Percentiles rank a stretch among this genome's conserved stretches.
Evolutionary conservation across 164 flowering plant genomes (phyloP).

Genomic region (Warburgia ugandensis): DNA sequence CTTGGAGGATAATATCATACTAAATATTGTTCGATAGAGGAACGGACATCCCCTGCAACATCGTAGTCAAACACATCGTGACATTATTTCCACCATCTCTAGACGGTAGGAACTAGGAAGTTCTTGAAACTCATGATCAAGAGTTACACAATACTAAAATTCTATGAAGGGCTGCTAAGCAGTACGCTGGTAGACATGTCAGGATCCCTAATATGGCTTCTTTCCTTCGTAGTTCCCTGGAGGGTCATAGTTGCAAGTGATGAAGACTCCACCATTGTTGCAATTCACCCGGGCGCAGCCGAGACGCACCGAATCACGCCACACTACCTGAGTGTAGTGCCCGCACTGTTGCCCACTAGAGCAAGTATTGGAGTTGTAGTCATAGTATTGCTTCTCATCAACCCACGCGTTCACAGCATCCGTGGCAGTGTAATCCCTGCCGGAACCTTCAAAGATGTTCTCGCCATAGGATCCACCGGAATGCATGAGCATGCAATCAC

Average conservation of each 20-base stretch:
- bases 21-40: too few species aligned
- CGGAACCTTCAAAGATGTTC: conserved; percentile 13
- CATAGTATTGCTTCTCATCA: background rate
- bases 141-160: too few species aligned
- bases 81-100: too few species aligned
- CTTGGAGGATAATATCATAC: too few species aligned
- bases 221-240: background rate
- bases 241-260: conserved; percentile 13
- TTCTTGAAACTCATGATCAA: too few species aligned
- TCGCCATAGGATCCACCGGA: conserved; percentile 33
- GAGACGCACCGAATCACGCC: conserved; percentile 30
- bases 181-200: too few species aligned
- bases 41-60: too few species aligned
- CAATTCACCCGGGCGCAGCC: conserved; percentile 43
- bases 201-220: too few species aligned
- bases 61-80: too few species aligned
- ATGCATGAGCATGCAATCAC: conserved; percentile 28
- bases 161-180: too few species aligned
- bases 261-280: conserved; percentile 17
- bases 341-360: conserved; percentile 27
- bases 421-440: conserved; percentile 7
- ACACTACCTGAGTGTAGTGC: conserved; percentile 50
- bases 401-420: conserved; percentile 11
- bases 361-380: conserved; percentile 22
- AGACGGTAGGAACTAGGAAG: too few species aligned